These are phyloP conservation scores for Capsicum baccatum DNA, from an alignment of 257 asterid species.

Conservation along the genomic window DNA sequence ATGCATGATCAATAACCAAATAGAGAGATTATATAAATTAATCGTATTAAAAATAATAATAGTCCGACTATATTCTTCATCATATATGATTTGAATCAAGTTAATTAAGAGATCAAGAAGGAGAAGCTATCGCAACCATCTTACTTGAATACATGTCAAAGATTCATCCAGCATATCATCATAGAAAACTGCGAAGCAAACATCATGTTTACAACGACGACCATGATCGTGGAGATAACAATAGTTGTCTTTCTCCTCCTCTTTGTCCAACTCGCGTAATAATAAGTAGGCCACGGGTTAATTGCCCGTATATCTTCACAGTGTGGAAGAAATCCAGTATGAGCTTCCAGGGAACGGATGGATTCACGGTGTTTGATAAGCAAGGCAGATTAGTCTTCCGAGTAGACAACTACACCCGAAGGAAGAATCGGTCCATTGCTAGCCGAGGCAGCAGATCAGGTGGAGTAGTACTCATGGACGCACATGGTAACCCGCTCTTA, in stretches of 20 bases:
- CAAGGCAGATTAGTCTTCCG: slow-evolving; percentile 43
- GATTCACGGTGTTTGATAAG: slow-evolving; percentile 47
- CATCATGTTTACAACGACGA: not conserved
- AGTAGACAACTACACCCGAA: slow-evolving; percentile 47
- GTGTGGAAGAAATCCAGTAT: slow-evolving; percentile 55
- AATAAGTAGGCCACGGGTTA: not conserved
- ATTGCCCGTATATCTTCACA: slow-evolving; percentile 34
- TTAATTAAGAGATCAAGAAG: not conserved
- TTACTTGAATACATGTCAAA: slow-evolving; percentile 29
- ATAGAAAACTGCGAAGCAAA: not conserved
- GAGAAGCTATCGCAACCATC: not conserved
- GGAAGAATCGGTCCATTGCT: slow-evolving; percentile 34
- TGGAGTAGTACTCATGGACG: slow-evolving; percentile 51
- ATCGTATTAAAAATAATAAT: not conserved
- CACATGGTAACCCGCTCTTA: slow-evolving; percentile 42
- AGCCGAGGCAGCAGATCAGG: slow-evolving; percentile 20
- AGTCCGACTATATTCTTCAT: too few species aligned
- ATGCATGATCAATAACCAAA: not conserved
- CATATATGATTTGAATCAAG: too few species aligned
- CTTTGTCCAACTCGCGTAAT: not conserved
- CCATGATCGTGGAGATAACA: not conserved
- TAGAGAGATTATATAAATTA: not conserved
- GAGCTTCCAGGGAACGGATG: slow-evolving; percentile 54
- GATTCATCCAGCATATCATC: slow-evolving; percentile 34
- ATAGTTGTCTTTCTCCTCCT: not conserved